phyloP scores from a whole-genome alignment of 352 stramenopile species.

The Phytopythium oedochilum region DNA sequence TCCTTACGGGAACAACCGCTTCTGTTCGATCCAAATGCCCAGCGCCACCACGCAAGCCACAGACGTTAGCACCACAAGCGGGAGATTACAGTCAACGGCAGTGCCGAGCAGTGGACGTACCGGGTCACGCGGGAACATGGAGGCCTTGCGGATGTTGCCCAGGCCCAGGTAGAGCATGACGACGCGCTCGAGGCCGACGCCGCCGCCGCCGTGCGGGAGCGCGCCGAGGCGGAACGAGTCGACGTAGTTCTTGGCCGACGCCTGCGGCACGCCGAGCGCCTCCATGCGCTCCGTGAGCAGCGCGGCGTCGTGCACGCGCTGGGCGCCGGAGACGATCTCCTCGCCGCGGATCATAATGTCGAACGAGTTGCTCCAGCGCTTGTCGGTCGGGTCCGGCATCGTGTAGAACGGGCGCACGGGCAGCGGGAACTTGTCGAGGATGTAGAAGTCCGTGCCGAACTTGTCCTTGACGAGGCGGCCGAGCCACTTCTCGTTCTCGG shows the following conservation, averaged over 20 bases:
- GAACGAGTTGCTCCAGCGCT: conserved; percentile 96
- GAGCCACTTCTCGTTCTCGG: conserved; percentile 98
- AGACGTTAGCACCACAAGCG: neutral
- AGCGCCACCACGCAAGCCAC: neutral
- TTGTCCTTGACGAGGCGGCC: conserved; percentile 95
- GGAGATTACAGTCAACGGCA: no score
- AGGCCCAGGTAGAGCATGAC: conserved; percentile 99
- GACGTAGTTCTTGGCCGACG: conserved; percentile 95
- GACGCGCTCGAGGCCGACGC: conserved; percentile 98
- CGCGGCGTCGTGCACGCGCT: conserved; percentile 97
- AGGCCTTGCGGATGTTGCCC: conserved; percentile 98
- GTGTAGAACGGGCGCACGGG: conserved; percentile 99
- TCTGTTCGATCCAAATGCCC: conserved; percentile 12
- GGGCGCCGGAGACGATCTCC: conserved; percentile 99
- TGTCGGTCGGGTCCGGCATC: conserved; percentile 97
- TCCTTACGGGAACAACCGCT: conserved; percentile 63
- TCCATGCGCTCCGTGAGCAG: conserved; percentile 92
- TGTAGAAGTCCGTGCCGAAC: conserved; percentile 99
- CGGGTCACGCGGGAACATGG: conserved; percentile 98
- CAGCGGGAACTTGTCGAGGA: conserved; percentile 99
- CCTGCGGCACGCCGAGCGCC: conserved; percentile 76
- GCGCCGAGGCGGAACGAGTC: conserved; percentile 98
- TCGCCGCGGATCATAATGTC: conserved; percentile 99
- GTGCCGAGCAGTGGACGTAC: conserved; percentile 17
- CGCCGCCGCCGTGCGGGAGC: conserved; percentile 96